phyloP scores from a whole-genome alignment of 352 stramenopile species.

The Halophytophthora batemanensis region DNA sequence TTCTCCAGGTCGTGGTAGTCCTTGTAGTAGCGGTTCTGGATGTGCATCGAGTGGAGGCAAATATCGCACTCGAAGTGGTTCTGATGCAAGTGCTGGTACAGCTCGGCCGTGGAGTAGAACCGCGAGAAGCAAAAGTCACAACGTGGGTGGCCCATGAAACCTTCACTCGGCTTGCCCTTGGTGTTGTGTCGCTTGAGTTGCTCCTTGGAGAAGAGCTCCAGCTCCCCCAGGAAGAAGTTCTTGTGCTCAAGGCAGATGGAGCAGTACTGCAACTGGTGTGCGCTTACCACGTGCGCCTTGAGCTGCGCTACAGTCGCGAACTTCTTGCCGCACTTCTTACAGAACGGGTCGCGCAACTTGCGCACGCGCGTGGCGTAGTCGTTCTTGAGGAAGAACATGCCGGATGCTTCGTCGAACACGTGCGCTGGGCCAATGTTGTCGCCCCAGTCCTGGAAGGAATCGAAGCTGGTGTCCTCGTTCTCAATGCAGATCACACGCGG shows the following conservation, averaged over 20 bases:
- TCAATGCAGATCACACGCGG: constrained; percentile 85
- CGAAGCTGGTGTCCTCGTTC: constrained; percentile 59
- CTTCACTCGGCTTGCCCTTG: constrained; percentile 67
- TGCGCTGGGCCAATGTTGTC: constrained; percentile 85
- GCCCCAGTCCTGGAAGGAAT: constrained; percentile 90
- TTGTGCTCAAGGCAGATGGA: constrained; percentile 87
- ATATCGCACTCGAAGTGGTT: constrained; percentile 92
- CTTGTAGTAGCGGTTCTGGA: constrained; percentile 91
- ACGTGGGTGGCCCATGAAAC: constrained; percentile 80
- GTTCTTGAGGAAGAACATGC: constrained; percentile 86
- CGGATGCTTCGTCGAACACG: constrained; percentile 80
- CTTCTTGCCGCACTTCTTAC: constrained; percentile 72
- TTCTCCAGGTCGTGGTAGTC: constrained; percentile 90
- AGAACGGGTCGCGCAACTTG: constrained; percentile 70
- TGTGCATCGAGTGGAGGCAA: constrained; percentile 68
- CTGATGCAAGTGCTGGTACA: constrained; percentile 90
- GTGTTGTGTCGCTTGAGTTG: constrained; percentile 75
- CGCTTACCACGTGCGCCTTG: constrained; percentile 71
- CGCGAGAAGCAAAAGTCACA: constrained; percentile 89
- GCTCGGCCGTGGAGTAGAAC: constrained; percentile 84
- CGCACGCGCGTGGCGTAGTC: constrained; percentile 57
- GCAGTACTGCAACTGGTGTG: constrained; percentile 78
- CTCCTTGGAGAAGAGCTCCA: constrained; percentile 69
- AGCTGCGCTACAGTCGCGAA: constrained; percentile 59
- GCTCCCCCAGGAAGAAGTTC: constrained; percentile 85